Evolutionary conservation across 257 asterid genomes (phyloP).

Genomic region (Schizonepeta tenuifolia): DNA sequence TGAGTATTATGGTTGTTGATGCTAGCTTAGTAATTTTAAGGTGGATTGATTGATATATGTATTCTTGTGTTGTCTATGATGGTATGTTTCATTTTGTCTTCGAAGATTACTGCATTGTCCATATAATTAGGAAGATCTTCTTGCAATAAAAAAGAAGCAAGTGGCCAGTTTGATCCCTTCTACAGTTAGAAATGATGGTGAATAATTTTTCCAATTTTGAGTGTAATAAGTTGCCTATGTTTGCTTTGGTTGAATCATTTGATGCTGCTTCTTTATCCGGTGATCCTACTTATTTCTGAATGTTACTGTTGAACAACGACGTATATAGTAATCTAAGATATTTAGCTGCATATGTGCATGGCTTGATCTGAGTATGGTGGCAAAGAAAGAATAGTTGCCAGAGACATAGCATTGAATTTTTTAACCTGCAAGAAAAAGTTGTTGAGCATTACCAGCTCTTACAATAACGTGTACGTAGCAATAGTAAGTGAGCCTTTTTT

Average conservation of each 20-base stretch:
- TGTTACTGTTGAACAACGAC: background rate
- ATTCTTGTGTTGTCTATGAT: background rate
- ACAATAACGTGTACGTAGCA: background rate
- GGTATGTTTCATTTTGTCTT: background rate
- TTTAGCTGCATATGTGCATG: constrained; percentile 10
- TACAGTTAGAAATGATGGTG: background rate
- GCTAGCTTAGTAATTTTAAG: constrained; percentile 12
- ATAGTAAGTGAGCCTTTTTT: background rate
- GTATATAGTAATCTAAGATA: background rate
- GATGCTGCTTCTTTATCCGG: background rate
- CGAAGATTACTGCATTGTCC: background rate
- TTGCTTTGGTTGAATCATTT: constrained; percentile 16
- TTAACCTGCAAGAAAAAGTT: constrained; percentile 1
- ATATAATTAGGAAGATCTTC: background rate
- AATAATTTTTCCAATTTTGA: background rate
- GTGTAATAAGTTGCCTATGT: background rate
- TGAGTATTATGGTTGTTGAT: constrained; percentile 27
- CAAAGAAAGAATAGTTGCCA: background rate
- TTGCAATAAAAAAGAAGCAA: background rate
- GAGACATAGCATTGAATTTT: background rate
- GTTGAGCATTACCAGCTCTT: background rate
- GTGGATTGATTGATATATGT: constrained; percentile 21
- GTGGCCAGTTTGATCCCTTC: too few relatives aligned
- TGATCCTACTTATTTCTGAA: background rate
- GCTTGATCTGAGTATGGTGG: background rate